These are phyloP conservation scores for Picochlorum sp. DNA, from an alignment of 139 green algal species.

Conservation along the genomic window DNA sequence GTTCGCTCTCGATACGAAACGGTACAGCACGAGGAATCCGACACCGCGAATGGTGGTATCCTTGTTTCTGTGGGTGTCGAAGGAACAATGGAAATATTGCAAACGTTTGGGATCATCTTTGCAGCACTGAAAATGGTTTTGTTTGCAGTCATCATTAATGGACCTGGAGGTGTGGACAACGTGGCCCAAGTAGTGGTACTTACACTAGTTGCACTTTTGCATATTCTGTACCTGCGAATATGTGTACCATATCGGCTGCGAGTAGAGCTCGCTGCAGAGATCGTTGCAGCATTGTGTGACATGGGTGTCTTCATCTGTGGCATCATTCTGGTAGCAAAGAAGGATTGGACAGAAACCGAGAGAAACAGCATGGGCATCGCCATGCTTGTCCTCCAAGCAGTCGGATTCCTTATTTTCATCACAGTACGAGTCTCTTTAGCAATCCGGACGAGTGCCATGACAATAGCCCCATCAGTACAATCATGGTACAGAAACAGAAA, in stretches of 20 bases:
- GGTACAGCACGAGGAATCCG: background rate
- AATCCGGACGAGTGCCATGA: slow-evolving; percentile 11
- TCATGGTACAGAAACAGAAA: background rate
- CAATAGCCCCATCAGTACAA: background rate
- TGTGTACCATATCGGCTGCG: slow-evolving; percentile 26
- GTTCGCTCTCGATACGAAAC: slow-evolving; percentile 16
- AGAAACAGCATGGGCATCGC: slow-evolving; percentile 21
- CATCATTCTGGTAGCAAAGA: slow-evolving; percentile 24
- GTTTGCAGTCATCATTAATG: slow-evolving; percentile 30
- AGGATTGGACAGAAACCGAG: slow-evolving; percentile 6
- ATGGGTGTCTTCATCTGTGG: slow-evolving; percentile 33
- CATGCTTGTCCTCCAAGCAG: slow-evolving; percentile 32
- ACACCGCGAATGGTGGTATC: slow-evolving; percentile 8
- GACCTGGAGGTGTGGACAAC: slow-evolving; percentile 18
- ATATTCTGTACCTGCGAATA: slow-evolving; percentile 32
- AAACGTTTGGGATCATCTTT: slow-evolving; percentile 31
- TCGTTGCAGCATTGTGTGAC: slow-evolving; percentile 21
- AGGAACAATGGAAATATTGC: slow-evolving; percentile 16
- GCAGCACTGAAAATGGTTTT: slow-evolving; percentile 23
- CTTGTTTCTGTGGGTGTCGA: slow-evolving; percentile 14
- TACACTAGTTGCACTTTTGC: slow-evolving; percentile 21
- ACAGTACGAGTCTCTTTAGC: slow-evolving; percentile 16
- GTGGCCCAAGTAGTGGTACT: slow-evolving; percentile 25
- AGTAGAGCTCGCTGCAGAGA: slow-evolving; percentile 21
- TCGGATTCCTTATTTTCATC: slow-evolving; percentile 27